Evolutionary conservation across 2,329 filamentous ascomycete species (phyloP).

Genomic region (Botrytis hyacinthi): DNA sequence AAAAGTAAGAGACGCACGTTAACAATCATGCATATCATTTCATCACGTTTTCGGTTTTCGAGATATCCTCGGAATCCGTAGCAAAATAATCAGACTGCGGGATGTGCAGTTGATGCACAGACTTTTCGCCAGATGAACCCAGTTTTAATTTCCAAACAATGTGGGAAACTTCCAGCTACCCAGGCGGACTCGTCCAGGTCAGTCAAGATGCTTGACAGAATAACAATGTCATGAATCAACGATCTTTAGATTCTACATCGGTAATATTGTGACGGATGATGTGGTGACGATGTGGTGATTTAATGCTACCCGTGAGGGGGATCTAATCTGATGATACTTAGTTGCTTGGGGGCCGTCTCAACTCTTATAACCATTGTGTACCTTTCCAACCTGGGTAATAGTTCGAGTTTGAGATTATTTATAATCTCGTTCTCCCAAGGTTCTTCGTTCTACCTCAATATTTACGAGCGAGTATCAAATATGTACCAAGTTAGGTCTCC

Average conservation of each 20-base stretch:
- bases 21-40: constrained; percentile 1
- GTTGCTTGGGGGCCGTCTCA: constrained; percentile 2
- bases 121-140: not conserved
- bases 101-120: constrained; percentile 19
- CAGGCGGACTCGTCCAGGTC: not conserved
- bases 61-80: constrained; percentile 18
- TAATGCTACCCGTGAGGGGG: not conserved
- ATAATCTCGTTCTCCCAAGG: not conserved
- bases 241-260: not conserved
- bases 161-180: constrained; percentile 1
- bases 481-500: not conserved
- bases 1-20: constrained; percentile 12
- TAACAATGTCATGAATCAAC: not conserved
- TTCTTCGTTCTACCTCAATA: no score
- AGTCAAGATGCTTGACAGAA: not conserved
- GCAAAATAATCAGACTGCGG: constrained; percentile 9
- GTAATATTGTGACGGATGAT: not conserved
- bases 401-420: not conserved
- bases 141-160: constrained; percentile 1
- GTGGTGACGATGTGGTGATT: constrained; percentile 1
- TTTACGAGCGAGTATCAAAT: not conserved
- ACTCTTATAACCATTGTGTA: not conserved
- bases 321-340: constrained; percentile 19
- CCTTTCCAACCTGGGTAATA: not conserved
- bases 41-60: not conserved